phyloP scores from a whole-genome alignment of 805 yeast species.

The Saccharomycopsis oosterbeekiorum region DNA sequence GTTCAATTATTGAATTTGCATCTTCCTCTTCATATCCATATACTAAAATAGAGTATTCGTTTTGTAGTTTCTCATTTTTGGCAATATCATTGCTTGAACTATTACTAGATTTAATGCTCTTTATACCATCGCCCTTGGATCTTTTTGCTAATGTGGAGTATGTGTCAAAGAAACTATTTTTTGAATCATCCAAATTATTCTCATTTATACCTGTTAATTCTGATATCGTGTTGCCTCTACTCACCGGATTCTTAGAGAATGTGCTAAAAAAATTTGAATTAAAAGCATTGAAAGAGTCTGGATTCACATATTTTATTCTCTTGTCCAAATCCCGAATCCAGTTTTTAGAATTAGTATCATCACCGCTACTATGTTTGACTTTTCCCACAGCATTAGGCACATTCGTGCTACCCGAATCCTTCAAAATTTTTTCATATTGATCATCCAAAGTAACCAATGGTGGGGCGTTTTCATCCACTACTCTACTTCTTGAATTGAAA shows the following conservation, averaged over 20 bases:
- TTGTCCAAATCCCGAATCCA: background rate
- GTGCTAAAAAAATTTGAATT: constrained; percentile 10
- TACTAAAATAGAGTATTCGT: constrained; percentile 64
- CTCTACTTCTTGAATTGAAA: constrained; percentile 1
- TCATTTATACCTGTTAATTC: background rate
- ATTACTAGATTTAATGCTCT: background rate
- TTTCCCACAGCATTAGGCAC: background rate
- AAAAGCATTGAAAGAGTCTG: constrained; percentile 14
- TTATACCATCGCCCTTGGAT: background rate
- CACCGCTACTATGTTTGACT: background rate
- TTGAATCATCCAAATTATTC: background rate
- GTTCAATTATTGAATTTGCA: constrained; percentile 55
- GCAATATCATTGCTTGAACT: background rate
- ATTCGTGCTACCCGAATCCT: constrained; percentile 1
- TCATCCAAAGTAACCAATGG: constrained; percentile 12
- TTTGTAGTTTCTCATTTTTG: background rate
- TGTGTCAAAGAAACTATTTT: background rate
- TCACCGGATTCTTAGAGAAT: constrained; percentile 8
- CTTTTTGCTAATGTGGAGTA: background rate
- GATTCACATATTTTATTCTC: background rate
- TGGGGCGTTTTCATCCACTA: constrained; percentile 15
- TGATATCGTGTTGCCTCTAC: background rate
- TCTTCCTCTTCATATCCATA: constrained; percentile 82
- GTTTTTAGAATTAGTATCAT: background rate
- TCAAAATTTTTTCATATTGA: background rate